Base-by-base conservation (phyloP, 352 stramenopile genomes). In the Phytopythium litorale region DNA sequence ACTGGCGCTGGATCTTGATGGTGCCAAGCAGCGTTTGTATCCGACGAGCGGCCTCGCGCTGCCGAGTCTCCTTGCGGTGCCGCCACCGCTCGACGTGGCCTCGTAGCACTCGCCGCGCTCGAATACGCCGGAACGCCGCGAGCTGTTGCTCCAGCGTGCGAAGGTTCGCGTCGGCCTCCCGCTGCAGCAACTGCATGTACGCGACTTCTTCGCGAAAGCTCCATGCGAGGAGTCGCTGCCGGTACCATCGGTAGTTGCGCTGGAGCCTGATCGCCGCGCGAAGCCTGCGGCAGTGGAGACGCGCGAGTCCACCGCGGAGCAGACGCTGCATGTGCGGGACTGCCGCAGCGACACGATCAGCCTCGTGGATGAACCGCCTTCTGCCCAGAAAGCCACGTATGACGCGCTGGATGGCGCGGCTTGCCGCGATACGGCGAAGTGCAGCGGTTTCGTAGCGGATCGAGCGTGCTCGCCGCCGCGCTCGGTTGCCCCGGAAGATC, bases 401-500 rank as follows among this genome's bases (percentile, higher is more conserved):
- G n/a, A 89, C 68, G 5, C 70, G 68, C 64, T 91, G 84, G 1
- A 92, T 60, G 16, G 73, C 68, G 6, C 59, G 51, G 8, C 68
- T 76, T 2, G 73, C 76, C 1, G 35, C 43, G 3, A 85, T 87
- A 42, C 71, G 63, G 30, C 56, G 38, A 42, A 84, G 52, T 7
- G 83, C 79, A 8, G 68, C 65, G 11, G 63, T 64, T 51, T 88
- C 75, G 35, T 69, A 79, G 1, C 56, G 54, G 12, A 92, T 56
- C 9, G 62, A 49, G 5, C 64, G 71, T 6, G 87, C 76, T 53
- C 78, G 66, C 30, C 70, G 68, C 12, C 84, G 73, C 12, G 79
- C 76, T 16, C 67, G 79, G 30, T 90, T 92, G 3, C 84, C 81
- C 40, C 84, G 72, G 56, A 85, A 91, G 38, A 91, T 84, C 1